phyloP scores from a whole-genome alignment of 192 early-diverging fungal genomes.

The Coemansia sp. region DNA sequence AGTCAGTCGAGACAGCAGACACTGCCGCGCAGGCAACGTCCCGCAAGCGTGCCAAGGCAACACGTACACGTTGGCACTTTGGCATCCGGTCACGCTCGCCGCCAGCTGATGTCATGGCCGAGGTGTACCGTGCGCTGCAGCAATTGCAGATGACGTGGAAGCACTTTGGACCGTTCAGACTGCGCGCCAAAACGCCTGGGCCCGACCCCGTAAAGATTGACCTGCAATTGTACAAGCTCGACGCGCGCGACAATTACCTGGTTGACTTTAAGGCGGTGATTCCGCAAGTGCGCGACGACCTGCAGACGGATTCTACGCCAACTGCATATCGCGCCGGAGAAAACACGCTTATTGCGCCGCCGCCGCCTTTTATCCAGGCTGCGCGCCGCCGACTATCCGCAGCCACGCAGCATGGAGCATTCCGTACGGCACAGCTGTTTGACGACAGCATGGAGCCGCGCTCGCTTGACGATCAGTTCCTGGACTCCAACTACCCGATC shows the following conservation, averaged over 20 bases:
- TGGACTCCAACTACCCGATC: slow-evolving; percentile 53
- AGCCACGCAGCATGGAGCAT: slow-evolving; percentile 28
- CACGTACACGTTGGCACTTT: slow-evolving; percentile 93
- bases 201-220: slow-evolving; percentile 81
- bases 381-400: slow-evolving; percentile 37
- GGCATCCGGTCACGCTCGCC: slow-evolving; percentile 91
- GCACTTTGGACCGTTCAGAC: slow-evolving; percentile 82
- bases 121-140: slow-evolving; percentile 90
- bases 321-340: slow-evolving; percentile 30
- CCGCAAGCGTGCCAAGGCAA: slow-evolving; percentile 52
- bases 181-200: slow-evolving; percentile 63
- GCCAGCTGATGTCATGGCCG: slow-evolving; percentile 94
- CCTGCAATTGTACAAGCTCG: slow-evolving; percentile 91
- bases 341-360: slow-evolving; percentile 34
- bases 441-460: slow-evolving; percentile 24
- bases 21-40: slow-evolving; percentile 6
- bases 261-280: slow-evolving; percentile 93
- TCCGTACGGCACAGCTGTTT: slow-evolving; percentile 10
- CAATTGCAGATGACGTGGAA: slow-evolving; percentile 94
- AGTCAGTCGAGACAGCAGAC: slow-evolving; percentile 8
- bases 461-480: slow-evolving; percentile 53
- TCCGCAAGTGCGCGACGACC: slow-evolving; percentile 31
- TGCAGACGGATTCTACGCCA: slow-evolving; percentile 16
- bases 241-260: slow-evolving; percentile 80
- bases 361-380: slow-evolving; percentile 43